Conservation (phyloP, 495 filamentous ascomycete species). For the Penicillium pulvis region DNA sequence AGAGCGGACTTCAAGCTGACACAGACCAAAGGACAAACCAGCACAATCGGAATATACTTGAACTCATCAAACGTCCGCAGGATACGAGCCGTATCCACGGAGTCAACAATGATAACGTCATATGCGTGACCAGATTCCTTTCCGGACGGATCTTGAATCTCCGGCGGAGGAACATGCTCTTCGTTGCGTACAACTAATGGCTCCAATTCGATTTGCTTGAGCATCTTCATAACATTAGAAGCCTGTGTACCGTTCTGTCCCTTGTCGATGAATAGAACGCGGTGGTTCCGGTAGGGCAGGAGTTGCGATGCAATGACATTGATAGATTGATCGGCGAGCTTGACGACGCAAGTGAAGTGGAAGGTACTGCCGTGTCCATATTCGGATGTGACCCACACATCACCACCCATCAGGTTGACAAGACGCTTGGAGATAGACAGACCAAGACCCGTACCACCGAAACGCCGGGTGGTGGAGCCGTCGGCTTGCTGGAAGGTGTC, state of each 20-base stretch:
- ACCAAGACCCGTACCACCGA: conserved; percentile 94
- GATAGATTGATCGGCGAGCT: conserved; percentile 81
- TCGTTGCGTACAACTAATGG: conserved; percentile 78
- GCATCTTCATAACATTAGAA: conserved; percentile 74
- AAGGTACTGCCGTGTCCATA: conserved; percentile 94
- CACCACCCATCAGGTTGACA: conserved; percentile 96
- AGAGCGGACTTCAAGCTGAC: conserved; percentile 93
- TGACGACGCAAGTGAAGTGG: conserved; percentile 94
- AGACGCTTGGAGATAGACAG: conserved; percentile 95
- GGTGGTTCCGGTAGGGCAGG: conserved; percentile 81
- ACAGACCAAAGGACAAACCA: conserved; percentile 87
- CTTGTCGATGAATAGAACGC: conserved; percentile 95
- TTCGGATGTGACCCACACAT: conserved; percentile 94
- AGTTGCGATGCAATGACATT: conserved; percentile 80
- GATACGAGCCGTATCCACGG: conserved; percentile 82
- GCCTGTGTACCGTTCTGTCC: conserved; percentile 74
- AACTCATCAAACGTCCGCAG: conserved; percentile 88
- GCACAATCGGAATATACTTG: conserved; percentile 96
- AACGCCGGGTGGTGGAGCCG: conserved; percentile 94
- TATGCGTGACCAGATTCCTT: conserved; percentile 68
- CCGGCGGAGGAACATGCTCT: conserved; percentile 59
- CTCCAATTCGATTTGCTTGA: conserved; percentile 74
- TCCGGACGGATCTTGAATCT: conserved; percentile 57
- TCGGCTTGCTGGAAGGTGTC: conserved; percentile 99
- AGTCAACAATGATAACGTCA: conserved; percentile 97